Evolutionary conservation across 2,329 filamentous ascomycete species (phyloP).

Genomic region (Chaetomiaceae sp.): DNA sequence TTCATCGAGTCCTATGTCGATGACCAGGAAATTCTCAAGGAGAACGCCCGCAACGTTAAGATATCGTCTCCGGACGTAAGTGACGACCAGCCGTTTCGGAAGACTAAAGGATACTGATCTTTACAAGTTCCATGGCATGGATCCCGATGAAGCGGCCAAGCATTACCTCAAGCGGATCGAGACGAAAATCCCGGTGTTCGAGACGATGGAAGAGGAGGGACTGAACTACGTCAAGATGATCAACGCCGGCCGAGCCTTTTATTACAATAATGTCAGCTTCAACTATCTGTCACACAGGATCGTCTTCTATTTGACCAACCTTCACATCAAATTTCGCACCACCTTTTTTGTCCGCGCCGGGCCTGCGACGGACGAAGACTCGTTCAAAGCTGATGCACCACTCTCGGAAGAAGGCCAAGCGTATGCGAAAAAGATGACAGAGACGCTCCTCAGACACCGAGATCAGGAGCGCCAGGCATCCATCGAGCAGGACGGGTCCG

Average conservation of each 20-base stretch:
- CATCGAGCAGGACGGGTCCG: slow-evolving; percentile 63
- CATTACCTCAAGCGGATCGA: slow-evolving; percentile 88
- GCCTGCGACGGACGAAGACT: slow-evolving; percentile 80
- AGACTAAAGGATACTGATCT: slow-evolving; percentile 11
- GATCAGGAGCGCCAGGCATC: slow-evolving; percentile 71
- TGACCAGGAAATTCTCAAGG: slow-evolving; percentile 87
- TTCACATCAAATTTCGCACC: slow-evolving; percentile 91
- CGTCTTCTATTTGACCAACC: slow-evolving; percentile 95
- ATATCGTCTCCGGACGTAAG: slow-evolving; percentile 91
- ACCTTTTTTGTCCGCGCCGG: slow-evolving; percentile 92
- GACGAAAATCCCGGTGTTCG: slow-evolving; percentile 89
- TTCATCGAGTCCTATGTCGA: slow-evolving; percentile 97
- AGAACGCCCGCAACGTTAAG: slow-evolving; percentile 96
- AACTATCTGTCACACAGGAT: slow-evolving; percentile 96
- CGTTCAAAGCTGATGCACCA: slow-evolving; percentile 84
- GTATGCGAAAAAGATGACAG: slow-evolving; percentile 82
- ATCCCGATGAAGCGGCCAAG: slow-evolving; percentile 83
- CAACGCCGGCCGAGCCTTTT: slow-evolving; percentile 87
- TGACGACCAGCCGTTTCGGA: slow-evolving; percentile 5
- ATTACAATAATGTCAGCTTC: slow-evolving; percentile 96
- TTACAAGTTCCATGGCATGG: slow-evolving; percentile 78
- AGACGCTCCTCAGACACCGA: slow-evolving; percentile 75
- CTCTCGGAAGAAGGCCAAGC: slow-evolving; percentile 74
- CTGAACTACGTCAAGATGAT: slow-evolving; percentile 99
- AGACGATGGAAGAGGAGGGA: slow-evolving; percentile 91